Conservation (phyloP, 805 yeast genomes). For the Candida insectorum region DNA sequence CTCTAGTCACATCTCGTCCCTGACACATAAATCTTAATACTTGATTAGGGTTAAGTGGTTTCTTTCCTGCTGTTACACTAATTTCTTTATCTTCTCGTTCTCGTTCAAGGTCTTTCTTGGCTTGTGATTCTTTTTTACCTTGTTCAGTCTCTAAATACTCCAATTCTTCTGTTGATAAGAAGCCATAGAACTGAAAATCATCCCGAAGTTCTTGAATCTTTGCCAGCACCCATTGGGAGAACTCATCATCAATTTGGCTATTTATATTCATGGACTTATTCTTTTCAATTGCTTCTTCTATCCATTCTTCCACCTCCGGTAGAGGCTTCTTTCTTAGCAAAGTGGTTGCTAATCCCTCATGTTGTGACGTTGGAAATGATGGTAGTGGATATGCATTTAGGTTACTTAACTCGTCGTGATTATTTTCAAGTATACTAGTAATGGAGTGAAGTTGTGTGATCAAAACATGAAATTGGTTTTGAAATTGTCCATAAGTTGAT, state of each 20-base stretch:
- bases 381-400: conserved; percentile 84
- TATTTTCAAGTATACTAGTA: conserved; percentile 62
- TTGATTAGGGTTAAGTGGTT: conserved; percentile 29
- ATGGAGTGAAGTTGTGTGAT: conserved; percentile 79
- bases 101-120: conserved; percentile 15
- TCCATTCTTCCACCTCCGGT: conserved; percentile 92
- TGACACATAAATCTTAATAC: conserved; percentile 39
- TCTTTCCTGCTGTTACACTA: conserved; percentile 22
- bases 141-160: conserved; percentile 27
- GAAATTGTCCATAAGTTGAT: conserved; percentile 61
- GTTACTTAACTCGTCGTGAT: conserved; percentile 53
- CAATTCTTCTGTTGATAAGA: conserved; percentile 50
- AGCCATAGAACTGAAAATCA: conserved; percentile 61
- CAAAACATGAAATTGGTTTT: conserved; percentile 78
- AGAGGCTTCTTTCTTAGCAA: conserved; percentile 79
- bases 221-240: conserved; percentile 66
- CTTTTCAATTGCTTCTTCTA: conserved; percentile 34
- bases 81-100: conserved; percentile 23
- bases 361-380: conserved; percentile 79
- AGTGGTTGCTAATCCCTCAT: conserved; percentile 79
- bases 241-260: conserved; percentile 42
- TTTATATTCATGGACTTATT: conserved; percentile 15
- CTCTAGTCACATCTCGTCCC: conserved; percentile 18
- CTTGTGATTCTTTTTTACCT: conserved; percentile 26
- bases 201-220: conserved; percentile 51